These are phyloP conservation scores for Colletotrichum eremochloae DNA, from an alignment of 2,329 filamentous ascomycete genomes.

Conservation along the genomic window DNA sequence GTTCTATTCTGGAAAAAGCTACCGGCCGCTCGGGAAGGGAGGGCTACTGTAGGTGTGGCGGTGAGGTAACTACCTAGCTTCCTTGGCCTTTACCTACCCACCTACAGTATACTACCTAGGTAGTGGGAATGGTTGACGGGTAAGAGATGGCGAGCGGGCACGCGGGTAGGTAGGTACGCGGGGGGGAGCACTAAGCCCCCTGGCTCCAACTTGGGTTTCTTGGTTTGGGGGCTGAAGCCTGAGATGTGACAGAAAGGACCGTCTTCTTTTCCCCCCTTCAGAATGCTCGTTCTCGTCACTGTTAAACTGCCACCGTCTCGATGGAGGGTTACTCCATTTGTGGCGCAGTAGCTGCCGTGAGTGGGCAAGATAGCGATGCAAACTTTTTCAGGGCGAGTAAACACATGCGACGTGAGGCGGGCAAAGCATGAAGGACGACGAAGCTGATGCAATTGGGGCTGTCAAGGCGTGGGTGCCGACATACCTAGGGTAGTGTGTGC, in stretches of 20 bases:
- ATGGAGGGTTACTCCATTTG: not conserved
- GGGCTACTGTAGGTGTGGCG: not conserved
- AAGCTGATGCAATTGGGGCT: not conserved
- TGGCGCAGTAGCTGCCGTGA: not conserved
- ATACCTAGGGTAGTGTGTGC: not conserved
- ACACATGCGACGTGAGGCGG: too few species aligned
- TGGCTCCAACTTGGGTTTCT: not conserved
- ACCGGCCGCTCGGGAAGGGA: conserved; percentile 12
- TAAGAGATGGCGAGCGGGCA: conserved; percentile 11
- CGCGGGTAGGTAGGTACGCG: not conserved
- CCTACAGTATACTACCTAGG: too few species aligned
- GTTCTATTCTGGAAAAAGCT: not conserved
- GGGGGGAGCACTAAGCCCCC: not conserved
- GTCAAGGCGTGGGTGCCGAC: not conserved
- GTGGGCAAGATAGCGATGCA: not conserved
- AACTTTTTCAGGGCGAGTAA: not conserved
- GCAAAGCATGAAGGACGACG: not conserved
- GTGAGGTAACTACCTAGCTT: too few species aligned
- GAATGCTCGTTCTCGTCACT: not conserved
- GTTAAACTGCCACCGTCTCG: not conserved
- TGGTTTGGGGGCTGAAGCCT: conserved; percentile 22
- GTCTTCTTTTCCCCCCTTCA: not conserved
- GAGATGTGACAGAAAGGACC: conserved; percentile 10
- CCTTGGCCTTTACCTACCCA: not conserved
- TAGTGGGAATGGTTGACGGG: conserved; percentile 13